phyloP scores from a whole-genome alignment of 2,329 filamentous ascomycete species.

The Drechslerella stenobrocha region DNA sequence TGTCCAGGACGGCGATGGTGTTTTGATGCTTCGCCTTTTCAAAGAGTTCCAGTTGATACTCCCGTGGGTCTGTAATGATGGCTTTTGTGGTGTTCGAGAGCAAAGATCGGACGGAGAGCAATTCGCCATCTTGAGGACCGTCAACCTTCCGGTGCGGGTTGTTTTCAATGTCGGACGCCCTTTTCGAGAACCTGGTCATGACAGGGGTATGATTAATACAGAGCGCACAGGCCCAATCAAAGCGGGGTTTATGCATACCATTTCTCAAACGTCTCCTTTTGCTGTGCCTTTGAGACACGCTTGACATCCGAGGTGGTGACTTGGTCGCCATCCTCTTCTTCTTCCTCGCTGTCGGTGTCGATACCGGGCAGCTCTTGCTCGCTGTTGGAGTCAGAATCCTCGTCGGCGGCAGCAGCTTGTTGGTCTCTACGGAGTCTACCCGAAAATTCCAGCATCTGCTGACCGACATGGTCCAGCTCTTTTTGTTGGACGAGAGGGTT shows the following conservation, averaged over 20 bases:
- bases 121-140: conserved; percentile 19
- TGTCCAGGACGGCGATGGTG: conserved; percentile 89
- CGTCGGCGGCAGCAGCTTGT: neutral
- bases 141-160: conserved; percentile 21
- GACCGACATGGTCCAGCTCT: conserved; percentile 8
- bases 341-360: conserved; percentile 15
- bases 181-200: conserved; percentile 22
- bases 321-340: conserved; percentile 20
- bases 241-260: conserved; percentile 19
- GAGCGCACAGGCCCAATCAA: conserved; percentile 3
- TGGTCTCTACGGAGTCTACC: conserved; percentile 7
- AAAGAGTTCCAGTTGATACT: conserved; percentile 91
- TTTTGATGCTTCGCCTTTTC: conserved; percentile 83
- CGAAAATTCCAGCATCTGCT: conserved; percentile 16
- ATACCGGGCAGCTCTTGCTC: conserved; percentile 11
- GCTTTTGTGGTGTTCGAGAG: conserved; percentile 54
- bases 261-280: conserved; percentile 36
- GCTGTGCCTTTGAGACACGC: conserved; percentile 24
- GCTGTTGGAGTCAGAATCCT: conserved; percentile 13
- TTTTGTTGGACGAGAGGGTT: neutral
- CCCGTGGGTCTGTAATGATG: conserved; percentile 76
- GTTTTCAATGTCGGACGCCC: conserved; percentile 15
- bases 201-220: neutral
- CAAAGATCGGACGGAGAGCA: conserved; percentile 22
- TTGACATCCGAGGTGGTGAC: conserved; percentile 8